Evolutionary conservation across 441 rosid species (phyloP), one percentile per base, ranked within the genome.

Genomic region (Raphanus hybrid): DNA sequence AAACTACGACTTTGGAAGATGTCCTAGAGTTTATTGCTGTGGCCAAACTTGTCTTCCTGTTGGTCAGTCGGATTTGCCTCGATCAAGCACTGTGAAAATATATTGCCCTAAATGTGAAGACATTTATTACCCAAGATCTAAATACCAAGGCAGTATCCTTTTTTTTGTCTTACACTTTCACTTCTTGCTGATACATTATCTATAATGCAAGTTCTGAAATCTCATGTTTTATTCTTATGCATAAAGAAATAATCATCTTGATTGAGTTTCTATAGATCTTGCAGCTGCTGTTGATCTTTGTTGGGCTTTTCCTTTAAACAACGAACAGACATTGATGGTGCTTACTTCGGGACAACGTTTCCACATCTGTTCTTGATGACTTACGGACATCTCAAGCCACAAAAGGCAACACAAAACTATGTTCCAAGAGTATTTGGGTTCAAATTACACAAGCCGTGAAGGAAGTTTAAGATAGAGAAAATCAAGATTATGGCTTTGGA

Each of bases 291-390:
- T 64, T 23, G 66, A 62, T 79, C 81, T 77, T 14, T 82, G 48
- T 63, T 61, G 39, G 72, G 72, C 63, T 74, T 85, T 76, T 67
- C 85, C 89, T 92, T 84, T 75, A 87, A 80, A 67, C 57, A 71
- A 52, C 70, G 20, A 50, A 41, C 78, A 95, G 97, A 93, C 82
- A 87, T 90, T 52, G 99, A 95, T 70, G 99, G 98, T 77, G 94
- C 98, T 75, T 95, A 93, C 84, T 95, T 95, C 68, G 98, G 98
- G 57, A 90, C 98, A 2, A 93, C 97, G 26, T 89, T 90, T 78
- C 95, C 97, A 7, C 95, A 91, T 77, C 85, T 90, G 73, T 93
- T 90, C 82, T 78, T 91, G 76, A 91, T 93, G 98, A 81, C 93
- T 2, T 90, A 91, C 75, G 93, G 95, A 52, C 88, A 90, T 84